Conservation (phyloP, 176 grass and related monocot genomes). For the Oryza coarctata region DNA sequence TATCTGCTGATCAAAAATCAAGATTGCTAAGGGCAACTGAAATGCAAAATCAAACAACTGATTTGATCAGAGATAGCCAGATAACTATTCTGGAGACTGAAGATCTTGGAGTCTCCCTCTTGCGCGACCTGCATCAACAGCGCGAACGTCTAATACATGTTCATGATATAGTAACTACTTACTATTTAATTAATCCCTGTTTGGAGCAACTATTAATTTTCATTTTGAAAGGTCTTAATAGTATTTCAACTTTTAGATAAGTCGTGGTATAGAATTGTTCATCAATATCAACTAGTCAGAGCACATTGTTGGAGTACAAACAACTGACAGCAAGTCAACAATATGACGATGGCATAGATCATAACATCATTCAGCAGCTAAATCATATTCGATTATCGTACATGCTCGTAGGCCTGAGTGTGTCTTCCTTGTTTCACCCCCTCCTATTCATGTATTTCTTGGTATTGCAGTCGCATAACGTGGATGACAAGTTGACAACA, state of each 20-base stretch:
- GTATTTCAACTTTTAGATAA: conserved; percentile 20
- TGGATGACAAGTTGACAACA: conserved; percentile 56
- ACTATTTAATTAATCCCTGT: not conserved
- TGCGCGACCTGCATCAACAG: conserved; percentile 86
- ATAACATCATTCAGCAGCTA: not conserved
- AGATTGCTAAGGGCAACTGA: conserved; percentile 71
- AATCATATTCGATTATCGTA: not conserved
- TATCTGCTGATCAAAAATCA: conserved; percentile 75
- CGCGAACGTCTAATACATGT: conserved; percentile 81
- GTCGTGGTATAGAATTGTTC: not conserved
- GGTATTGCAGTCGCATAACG: conserved; percentile 47
- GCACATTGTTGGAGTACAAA: conserved; percentile 1
- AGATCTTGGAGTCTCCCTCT: conserved; percentile 85
- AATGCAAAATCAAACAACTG: conserved; percentile 63
- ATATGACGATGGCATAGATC: not conserved
- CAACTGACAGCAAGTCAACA: not conserved
- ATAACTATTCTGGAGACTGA: conserved; percentile 84
- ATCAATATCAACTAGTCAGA: conserved; percentile 8
- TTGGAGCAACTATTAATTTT: not conserved
- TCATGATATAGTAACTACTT: conserved; percentile 59
- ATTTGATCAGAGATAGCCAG: conserved; percentile 69
- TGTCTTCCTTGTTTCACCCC: not conserved
- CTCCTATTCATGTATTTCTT: conserved; percentile 9
- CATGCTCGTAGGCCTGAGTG: not conserved
- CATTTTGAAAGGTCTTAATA: not conserved